Conservation (phyloP, 2,329 filamentous ascomycete genomes). For the Xenoacremonium recifei region DNA sequence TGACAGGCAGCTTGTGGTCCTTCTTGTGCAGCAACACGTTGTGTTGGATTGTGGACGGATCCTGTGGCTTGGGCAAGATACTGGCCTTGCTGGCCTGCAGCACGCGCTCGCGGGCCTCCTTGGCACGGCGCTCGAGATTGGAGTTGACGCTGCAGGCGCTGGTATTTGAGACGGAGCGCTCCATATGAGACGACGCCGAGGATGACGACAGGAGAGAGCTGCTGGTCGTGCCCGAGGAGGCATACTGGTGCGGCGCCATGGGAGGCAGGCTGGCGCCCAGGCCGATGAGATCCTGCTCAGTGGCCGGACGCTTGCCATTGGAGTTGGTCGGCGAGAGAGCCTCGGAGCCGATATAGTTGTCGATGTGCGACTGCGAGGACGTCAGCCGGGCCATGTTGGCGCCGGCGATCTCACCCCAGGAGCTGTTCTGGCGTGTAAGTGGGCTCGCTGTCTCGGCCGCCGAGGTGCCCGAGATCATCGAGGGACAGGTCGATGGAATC, state of each 20-base stretch:
- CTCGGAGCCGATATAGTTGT: conserved; percentile 20
- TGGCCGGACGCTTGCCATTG: conserved; percentile 28
- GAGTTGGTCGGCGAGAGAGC: conserved; percentile 13
- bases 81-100: conserved; percentile 39
- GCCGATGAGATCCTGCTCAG: conserved; percentile 34
- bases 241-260: conserved; percentile 27
- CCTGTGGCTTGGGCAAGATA: conserved; percentile 46
- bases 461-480: conserved; percentile 41
- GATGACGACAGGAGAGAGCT: conserved; percentile 26
- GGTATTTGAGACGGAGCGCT: conserved; percentile 46
- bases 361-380: conserved; percentile 35
- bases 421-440: conserved; percentile 44
- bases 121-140: conserved; percentile 43
- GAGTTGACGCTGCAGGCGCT: conserved; percentile 46
- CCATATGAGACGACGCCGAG: conserved; percentile 39
- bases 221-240: conserved; percentile 26
- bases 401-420: conserved; percentile 28
- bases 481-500: conserved; percentile 39
- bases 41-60: conserved; percentile 6
- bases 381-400: conserved; percentile 37
- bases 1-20: conserved; percentile 44
- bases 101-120: conserved; percentile 46
- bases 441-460: conserved; percentile 36
- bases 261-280: conserved; percentile 36
- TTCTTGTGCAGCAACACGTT: conserved; percentile 26